These are phyloP conservation scores for Prinsepia uniflora DNA, from an alignment of 306 rosid species.

Conservation along the genomic window DNA sequence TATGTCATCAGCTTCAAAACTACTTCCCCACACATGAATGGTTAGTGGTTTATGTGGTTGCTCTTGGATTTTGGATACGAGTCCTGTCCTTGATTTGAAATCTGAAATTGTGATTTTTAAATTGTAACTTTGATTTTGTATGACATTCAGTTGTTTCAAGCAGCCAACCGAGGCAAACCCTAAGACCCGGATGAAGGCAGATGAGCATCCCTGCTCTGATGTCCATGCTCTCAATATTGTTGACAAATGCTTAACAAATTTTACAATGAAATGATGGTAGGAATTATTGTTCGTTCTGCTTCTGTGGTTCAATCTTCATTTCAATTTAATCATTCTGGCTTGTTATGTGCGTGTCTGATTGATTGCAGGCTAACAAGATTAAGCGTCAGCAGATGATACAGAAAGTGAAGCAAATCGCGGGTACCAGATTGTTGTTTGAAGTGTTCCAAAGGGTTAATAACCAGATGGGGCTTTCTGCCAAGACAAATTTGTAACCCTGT, in stretches of 20 bases:
- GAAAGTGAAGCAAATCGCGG: constrained; percentile 24
- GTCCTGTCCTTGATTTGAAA: background rate
- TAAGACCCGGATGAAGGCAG: constrained; percentile 22
- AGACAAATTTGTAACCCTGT: background rate
- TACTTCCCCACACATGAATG: background rate
- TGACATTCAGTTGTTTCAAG: constrained; percentile 27
- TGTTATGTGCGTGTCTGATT: background rate
- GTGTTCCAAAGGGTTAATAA: background rate
- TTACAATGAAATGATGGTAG: constrained; percentile 37
- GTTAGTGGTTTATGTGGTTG: background rate
- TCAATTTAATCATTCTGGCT: background rate
- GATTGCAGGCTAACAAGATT: constrained; percentile 38
- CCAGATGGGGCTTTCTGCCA: background rate
- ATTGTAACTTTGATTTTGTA: no score
- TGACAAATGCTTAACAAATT: constrained; percentile 27
- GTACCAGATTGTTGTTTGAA: constrained; percentile 20
- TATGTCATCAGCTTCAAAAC: constrained; percentile 44
- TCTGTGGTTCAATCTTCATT: background rate
- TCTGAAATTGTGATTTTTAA: no score
- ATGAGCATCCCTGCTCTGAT: constrained; percentile 36
- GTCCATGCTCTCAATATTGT: constrained; percentile 26
- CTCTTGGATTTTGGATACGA: background rate
- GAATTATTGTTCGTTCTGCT: background rate
- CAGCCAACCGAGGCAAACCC: constrained; percentile 13
- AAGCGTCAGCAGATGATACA: constrained; percentile 23